Conservation (phyloP, 1,284 basidiomycete genomes). For the Ceratorhiza oryzae-sativae region DNA sequence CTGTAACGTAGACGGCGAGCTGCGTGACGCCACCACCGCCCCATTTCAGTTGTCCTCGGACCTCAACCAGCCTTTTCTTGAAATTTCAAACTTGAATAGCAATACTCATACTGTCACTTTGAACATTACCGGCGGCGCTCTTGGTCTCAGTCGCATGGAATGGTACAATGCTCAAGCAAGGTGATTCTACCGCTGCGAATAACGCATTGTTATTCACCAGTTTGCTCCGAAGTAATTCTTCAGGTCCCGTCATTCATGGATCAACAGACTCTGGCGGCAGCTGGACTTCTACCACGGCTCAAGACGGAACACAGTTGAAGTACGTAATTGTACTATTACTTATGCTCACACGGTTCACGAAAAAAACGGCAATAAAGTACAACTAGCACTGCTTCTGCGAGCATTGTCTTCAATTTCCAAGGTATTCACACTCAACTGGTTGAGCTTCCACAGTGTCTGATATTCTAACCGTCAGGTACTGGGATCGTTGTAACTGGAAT, state of each 20-base stretch:
- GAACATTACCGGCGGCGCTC: neutral
- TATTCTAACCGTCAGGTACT: neutral
- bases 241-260: neutral
- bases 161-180: conserved; percentile 6
- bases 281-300: neutral
- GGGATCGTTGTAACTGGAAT: neutral
- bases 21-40: neutral
- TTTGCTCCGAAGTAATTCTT: neutral
- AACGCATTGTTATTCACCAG: neutral
- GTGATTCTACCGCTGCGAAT: neutral
- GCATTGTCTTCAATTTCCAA: neutral
- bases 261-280: neutral
- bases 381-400: neutral
- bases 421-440: neutral
- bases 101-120: neutral
- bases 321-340: neutral
- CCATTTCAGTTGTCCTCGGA: neutral
- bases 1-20: neutral
- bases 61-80: neutral
- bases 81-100: neutral
- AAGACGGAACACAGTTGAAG: neutral
- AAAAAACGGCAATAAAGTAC: neutral
- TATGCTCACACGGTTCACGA: neutral
- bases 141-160: neutral
- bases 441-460: neutral